Percentiles rank a stretch among this genome's conserved stretches.
These are phyloP conservation scores for Fistulifera solaris DNA, from an alignment of 108 stramenopile genomes.

Conservation along the genomic window DNA sequence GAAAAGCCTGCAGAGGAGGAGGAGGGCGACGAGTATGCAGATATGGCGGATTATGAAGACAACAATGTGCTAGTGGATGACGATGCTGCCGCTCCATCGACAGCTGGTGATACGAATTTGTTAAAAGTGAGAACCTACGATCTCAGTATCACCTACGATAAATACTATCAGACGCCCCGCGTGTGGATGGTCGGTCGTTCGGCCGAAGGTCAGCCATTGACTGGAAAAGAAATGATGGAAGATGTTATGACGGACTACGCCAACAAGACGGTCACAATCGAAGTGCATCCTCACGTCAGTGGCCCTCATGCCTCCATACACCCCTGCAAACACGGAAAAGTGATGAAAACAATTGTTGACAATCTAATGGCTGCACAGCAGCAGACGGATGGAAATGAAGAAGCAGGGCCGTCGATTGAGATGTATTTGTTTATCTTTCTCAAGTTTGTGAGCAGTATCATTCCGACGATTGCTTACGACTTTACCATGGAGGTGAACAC, in stretches of 20 bases:
- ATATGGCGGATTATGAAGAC: conserved; percentile 87
- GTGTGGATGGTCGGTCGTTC: conserved; percentile 94
- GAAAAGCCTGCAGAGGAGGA: conserved; percentile 14
- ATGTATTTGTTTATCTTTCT: conserved; percentile 98
- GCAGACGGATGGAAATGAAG: conserved; percentile 12
- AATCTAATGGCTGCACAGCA: conserved; percentile 45
- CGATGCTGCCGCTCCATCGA: conserved; percentile 35
- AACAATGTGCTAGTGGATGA: conserved; percentile 66
- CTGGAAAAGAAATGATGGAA: conserved; percentile 89
- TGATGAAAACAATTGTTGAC: conserved; percentile 94
- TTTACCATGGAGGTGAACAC: conserved; percentile 95
- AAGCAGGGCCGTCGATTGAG: conserved; percentile 67
- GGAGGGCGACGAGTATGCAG: conserved; percentile 83
- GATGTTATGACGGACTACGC: conserved; percentile 98
- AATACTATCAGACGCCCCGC: conserved; percentile 97
- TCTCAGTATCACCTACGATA: conserved; percentile 95
- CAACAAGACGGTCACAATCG: conserved; percentile 97
- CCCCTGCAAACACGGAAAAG: conserved; percentile 97
- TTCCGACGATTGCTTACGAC: conserved; percentile 99
- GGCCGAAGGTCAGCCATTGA: conserved; percentile 73
- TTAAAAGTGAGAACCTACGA: conserved; percentile 91
- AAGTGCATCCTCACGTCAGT: conserved; percentile 88
- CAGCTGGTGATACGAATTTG: conserved; percentile 31
- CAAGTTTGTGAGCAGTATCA: conserved; percentile 95
- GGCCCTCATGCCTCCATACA: conserved; percentile 93